phyloP scores from a whole-genome alignment of 495 filamentous ascomycete genomes.

The Pyronema domesticum region DNA sequence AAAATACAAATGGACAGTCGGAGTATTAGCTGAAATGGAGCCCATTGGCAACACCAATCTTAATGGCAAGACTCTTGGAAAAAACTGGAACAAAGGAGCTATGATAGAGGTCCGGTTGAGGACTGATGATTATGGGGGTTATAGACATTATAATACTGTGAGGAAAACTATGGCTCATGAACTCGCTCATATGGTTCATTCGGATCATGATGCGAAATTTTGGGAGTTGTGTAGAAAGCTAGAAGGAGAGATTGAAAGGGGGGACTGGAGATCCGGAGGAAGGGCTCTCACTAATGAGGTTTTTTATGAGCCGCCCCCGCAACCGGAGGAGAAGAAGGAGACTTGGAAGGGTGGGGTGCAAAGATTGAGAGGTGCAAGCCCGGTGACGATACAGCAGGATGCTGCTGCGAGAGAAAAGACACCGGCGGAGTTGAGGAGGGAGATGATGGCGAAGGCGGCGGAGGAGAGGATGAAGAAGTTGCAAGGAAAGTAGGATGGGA shows the following conservation, averaged over 20 bases:
- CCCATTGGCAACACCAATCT: constrained; percentile 64
- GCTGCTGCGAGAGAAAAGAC: constrained; percentile 21
- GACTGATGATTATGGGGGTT: constrained; percentile 89
- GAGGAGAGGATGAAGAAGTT: constrained; percentile 21
- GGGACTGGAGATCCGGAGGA: constrained; percentile 58
- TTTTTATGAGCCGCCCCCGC: constrained; percentile 42
- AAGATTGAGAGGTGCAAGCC: constrained; percentile 46
- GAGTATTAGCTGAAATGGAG: constrained; percentile 86
- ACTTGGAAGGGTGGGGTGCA: constrained; percentile 82
- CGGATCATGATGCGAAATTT: constrained; percentile 67
- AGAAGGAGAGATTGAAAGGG: constrained; percentile 65
- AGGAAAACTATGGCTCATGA: constrained; percentile 88
- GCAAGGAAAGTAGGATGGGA: too few relatives aligned
- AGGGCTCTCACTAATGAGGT: constrained; percentile 44
- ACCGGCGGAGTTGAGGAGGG: constrained; percentile 22
- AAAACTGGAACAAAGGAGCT: constrained; percentile 77
- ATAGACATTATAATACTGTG: constrained; percentile 76
- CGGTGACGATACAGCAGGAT: constrained; percentile 16
- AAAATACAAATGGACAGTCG: constrained; percentile 70
- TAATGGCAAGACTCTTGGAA: constrained; percentile 59
- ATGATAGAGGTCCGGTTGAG: constrained; percentile 79
- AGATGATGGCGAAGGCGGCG: constrained; percentile 22
- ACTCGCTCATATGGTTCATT: constrained; percentile 76
- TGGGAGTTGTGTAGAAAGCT: constrained; percentile 74
- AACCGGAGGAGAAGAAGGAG: constrained; percentile 32